A percentile compares a stretch with the other conserved stretches of the same genome.
phyloP scores from a whole-genome alignment of 306 rosid genomes.

The Rosa persica region DNA sequence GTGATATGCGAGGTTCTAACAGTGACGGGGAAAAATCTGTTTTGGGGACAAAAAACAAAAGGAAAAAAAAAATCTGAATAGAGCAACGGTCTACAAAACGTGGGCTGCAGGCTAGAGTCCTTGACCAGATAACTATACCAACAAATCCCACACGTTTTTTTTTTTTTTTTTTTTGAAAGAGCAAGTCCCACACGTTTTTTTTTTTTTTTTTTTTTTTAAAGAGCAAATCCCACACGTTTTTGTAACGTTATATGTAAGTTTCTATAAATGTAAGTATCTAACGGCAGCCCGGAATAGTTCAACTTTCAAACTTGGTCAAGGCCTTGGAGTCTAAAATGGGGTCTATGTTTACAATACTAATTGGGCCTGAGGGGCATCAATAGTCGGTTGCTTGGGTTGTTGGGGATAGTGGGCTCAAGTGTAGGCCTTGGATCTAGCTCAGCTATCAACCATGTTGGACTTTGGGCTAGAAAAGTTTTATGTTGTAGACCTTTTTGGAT shows the following conservation, averaged over 20 bases:
- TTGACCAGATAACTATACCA: not conserved
- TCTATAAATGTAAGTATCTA: not conserved
- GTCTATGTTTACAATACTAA: not conserved
- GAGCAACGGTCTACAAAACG: constrained; percentile 4
- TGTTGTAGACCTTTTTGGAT: no score
- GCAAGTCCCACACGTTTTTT: constrained; percentile 8
- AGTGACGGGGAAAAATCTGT: not conserved
- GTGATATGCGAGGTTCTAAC: not conserved
- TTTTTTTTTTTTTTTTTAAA: not conserved
- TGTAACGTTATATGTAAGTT: no score
- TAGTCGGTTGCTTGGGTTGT: no score
- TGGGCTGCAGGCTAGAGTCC: not conserved
- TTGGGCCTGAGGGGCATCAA: no score
- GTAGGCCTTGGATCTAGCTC: no score
- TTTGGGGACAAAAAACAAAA: not conserved
- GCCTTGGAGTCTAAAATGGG: not conserved
- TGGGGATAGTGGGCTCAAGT: no score
- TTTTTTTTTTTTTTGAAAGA: not conserved
- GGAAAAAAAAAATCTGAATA: not conserved
- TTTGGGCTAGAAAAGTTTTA: no score
- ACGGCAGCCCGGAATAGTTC: not conserved
- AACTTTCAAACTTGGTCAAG: not conserved
- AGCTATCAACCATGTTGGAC: no score
- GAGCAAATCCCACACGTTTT: no score
- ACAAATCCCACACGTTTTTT: constrained; percentile 11